Conservation (phyloP, 768 basidiomycete species). For the Paxillus ammoniavirescens region DNA sequence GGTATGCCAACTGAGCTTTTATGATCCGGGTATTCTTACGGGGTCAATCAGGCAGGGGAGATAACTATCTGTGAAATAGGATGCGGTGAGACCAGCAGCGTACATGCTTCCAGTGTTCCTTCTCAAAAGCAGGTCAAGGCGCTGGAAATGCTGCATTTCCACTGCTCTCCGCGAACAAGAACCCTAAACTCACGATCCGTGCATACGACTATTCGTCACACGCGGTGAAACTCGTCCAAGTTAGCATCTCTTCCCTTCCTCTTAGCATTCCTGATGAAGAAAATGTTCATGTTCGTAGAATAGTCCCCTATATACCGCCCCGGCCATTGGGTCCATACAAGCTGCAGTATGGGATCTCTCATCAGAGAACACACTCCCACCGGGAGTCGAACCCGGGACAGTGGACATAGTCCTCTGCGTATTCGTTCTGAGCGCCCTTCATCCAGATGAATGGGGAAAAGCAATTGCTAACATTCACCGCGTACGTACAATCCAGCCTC, state of each 20-base stretch:
- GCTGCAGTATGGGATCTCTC: slow-evolving; percentile 93
- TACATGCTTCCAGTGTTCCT: neutral
- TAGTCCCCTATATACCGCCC: slow-evolving; percentile 65
- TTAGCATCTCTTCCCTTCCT: slow-evolving; percentile 28
- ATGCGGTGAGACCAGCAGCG: slow-evolving; percentile 58
- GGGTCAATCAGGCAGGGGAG: slow-evolving; percentile 65
- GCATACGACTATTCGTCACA: slow-evolving; percentile 92
- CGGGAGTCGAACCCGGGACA: slow-evolving; percentile 58
- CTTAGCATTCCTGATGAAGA: neutral
- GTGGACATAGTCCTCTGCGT: slow-evolving; percentile 91
- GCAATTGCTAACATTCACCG: slow-evolving; percentile 80
- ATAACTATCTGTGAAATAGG: slow-evolving; percentile 84
- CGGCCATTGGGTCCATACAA: slow-evolving; percentile 67
- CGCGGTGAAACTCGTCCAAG: slow-evolving; percentile 89
- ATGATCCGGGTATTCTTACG: neutral
- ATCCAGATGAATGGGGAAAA: slow-evolving; percentile 86
- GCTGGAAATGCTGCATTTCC: slow-evolving; percentile 97
- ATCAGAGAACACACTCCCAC: slow-evolving; percentile 56
- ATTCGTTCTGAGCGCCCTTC: slow-evolving; percentile 91
- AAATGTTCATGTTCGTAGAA: slow-evolving; percentile 40
- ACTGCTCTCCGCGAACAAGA: slow-evolving; percentile 76
- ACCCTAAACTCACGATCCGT: slow-evolving; percentile 67
- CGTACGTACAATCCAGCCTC: slow-evolving; percentile 40
- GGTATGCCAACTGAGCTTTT: slow-evolving; percentile 36
- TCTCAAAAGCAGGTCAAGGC: slow-evolving; percentile 45